phyloP scores from a whole-genome alignment of 2,329 filamentous ascomycete species.

The Monosporascus sp. region DNA sequence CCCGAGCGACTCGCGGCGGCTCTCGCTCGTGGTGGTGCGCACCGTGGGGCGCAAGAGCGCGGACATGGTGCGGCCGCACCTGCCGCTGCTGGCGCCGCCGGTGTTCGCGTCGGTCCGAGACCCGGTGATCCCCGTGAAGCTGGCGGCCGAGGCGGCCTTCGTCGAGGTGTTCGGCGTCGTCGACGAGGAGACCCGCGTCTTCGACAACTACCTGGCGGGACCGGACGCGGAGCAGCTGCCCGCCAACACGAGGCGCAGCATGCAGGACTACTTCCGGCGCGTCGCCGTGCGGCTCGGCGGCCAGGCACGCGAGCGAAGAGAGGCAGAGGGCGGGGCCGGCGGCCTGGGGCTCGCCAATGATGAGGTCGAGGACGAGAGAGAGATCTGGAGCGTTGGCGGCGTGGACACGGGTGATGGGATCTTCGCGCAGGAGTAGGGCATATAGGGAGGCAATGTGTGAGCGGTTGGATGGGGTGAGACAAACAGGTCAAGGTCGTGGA shows the following conservation, averaged over 20 bases:
- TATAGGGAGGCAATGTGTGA: not conserved
- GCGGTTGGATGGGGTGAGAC: too few species aligned
- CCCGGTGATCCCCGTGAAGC: slow-evolving; percentile 87
- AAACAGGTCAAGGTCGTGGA: too few species aligned
- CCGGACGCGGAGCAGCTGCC: slow-evolving; percentile 59
- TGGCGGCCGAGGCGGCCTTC: slow-evolving; percentile 92
- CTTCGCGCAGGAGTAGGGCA: slow-evolving; percentile 36
- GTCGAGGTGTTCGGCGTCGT: slow-evolving; percentile 85
- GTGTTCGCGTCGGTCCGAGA: slow-evolving; percentile 90
- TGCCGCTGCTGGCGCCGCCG: slow-evolving; percentile 72
- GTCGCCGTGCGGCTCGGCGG: slow-evolving; percentile 78
- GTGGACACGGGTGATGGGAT: slow-evolving; percentile 69
- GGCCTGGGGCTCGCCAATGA: slow-evolving; percentile 83
- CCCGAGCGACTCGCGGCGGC: slow-evolving; percentile 75
- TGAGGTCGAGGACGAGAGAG: slow-evolving; percentile 88
- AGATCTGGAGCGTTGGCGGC: slow-evolving; percentile 92
- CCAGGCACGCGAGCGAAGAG: slow-evolving; percentile 82
- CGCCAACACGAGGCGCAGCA: slow-evolving; percentile 74
- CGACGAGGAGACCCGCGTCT: slow-evolving; percentile 77
- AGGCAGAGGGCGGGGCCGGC: slow-evolving; percentile 85
- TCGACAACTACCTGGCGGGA: slow-evolving; percentile 82
- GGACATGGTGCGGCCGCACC: slow-evolving; percentile 75
- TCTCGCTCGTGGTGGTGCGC: slow-evolving; percentile 81
- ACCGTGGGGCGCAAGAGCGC: slow-evolving; percentile 76
- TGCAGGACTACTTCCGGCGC: slow-evolving; percentile 96